A percentile compares a stretch with the other conserved stretches of the same genome.
phyloP scores from a whole-genome alignment of 495 filamentous ascomycete species.

The Wilcoxina mikolae region DNA sequence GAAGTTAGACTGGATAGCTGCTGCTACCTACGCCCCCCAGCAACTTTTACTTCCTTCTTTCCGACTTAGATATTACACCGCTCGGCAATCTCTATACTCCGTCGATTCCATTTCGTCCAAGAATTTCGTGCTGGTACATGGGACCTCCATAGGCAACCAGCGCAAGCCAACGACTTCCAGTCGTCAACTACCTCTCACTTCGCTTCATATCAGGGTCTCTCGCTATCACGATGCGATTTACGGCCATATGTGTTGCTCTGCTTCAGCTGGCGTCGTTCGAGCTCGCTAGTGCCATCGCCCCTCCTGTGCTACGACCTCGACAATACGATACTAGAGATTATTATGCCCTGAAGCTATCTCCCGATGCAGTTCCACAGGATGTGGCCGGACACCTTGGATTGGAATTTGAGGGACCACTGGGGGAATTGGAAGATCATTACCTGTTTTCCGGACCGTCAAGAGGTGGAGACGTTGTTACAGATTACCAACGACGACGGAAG shows the following conservation, averaged over 20 bases:
- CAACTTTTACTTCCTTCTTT: too few relatives aligned
- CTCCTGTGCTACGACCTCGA: conserved; percentile 33
- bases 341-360: conserved; percentile 71
- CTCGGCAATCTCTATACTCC: too few relatives aligned
- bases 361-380: conserved; percentile 47
- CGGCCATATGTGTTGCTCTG: neutral
- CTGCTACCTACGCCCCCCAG: too few relatives aligned
- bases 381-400: conserved; percentile 61
- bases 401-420: conserved; percentile 68
- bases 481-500: conserved; percentile 37
- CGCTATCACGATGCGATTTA: neutral
- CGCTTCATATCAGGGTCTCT: neutral
- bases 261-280: conserved; percentile 14
- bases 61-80: too few relatives aligned
- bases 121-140: neutral
- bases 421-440: conserved; percentile 67
- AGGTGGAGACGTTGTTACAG: conserved; percentile 48
- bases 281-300: conserved; percentile 20
- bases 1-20: too few relatives aligned
- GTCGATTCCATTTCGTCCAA: neutral
- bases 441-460: conserved; percentile 59
- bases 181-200: neutral
- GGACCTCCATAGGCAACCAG: neutral
- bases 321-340: conserved; percentile 48
- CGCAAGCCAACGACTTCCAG: neutral